Evolutionary conservation across 208 protist genomes (phyloP), one percentile per base, ranked within the genome.

Genomic region (Acanthamoeba lenticulata): DNA sequence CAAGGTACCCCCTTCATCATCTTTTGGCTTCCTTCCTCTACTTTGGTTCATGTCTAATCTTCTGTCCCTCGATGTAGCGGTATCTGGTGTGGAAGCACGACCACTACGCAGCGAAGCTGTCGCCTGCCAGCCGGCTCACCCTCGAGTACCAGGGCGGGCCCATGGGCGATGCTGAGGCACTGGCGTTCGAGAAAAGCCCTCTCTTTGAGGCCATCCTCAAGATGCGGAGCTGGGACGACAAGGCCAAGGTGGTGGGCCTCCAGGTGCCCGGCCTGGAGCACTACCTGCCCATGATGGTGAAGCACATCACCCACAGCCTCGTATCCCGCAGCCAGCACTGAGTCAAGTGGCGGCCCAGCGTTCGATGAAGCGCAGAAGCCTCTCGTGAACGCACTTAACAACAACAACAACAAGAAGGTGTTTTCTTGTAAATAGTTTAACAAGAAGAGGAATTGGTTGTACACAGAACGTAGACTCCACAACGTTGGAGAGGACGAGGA

Each of bases 171-270:
- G 29, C 9, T 13, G 89, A 93, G 34, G 89, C 89, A 9, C 34
- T 27, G 27, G 65, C 40, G 13, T 93, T 93, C 34, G 89, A 93
- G 62, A 45, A 79, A 34, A 93, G 42, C 21, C 34, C 34, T 4
- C 17, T 93, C 34, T 93, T 93, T 32, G 89, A 93, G 15, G 45
- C 65, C 24, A 72, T 79, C 1, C 89, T 93, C 60, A 93, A 93
- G 62, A 19, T 93, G 52, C 21, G 89, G 38, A 93, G 29, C 38
- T 93, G 89, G 89, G 89, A 93, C 40, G 89, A 93, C 62, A 93
- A 93, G 89, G 89, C 62, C 38, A 93, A 93, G 89, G 47, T 93
- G 44, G 89, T 93, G 40, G 89, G 89, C 5, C 34, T 45, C 40
- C 9, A 55, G 34, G 89, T 93, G 55, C 89, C 89, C 32, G 60